Percentiles rank a stretch among this genome's conserved stretches.
Conservation (phyloP, 2,329 filamentous ascomycete genomes). For the Aspergillaceae sp. region DNA sequence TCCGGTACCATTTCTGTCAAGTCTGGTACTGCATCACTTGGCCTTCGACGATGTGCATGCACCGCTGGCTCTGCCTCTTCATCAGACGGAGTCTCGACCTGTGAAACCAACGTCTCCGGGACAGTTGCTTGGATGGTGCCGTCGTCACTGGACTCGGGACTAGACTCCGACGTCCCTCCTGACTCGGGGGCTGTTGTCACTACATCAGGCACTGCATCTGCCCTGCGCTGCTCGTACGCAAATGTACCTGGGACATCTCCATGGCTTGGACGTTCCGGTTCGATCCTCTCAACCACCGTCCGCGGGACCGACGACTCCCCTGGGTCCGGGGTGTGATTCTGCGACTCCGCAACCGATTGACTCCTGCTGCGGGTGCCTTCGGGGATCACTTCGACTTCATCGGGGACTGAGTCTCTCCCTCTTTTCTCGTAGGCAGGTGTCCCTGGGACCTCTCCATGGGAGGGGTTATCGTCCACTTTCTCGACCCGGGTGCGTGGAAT, state of each 20-base stretch:
- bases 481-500: slow-evolving; percentile 56
- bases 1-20: slow-evolving; percentile 36
- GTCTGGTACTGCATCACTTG: slow-evolving; percentile 38
- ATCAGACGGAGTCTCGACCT: slow-evolving; percentile 32
- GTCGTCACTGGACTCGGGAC: slow-evolving; percentile 10
- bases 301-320: slow-evolving; percentile 48
- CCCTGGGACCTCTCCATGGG: slow-evolving; percentile 54
- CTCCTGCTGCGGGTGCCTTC: slow-evolving; percentile 36
- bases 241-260: slow-evolving; percentile 55
- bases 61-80: slow-evolving; percentile 26
- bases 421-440: slow-evolving; percentile 53
- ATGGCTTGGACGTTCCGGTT: slow-evolving; percentile 47
- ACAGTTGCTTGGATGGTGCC: slow-evolving; percentile 16
- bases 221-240: slow-evolving; percentile 48
- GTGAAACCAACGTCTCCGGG: slow-evolving; percentile 39
- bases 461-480: slow-evolving; percentile 50
- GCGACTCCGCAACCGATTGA: slow-evolving; percentile 32
- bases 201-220: slow-evolving; percentile 53
- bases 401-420: slow-evolving; percentile 52
- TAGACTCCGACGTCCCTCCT: slow-evolving; percentile 16
- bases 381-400: slow-evolving; percentile 53
- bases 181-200: slow-evolving; percentile 42
- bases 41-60: slow-evolving; percentile 32
- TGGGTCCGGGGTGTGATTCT: slow-evolving; percentile 41
- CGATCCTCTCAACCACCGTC: slow-evolving; percentile 55